Evolutionary conservation across 345 rosid species (phyloP).

Genomic region (Limnanthes douglasii): DNA sequence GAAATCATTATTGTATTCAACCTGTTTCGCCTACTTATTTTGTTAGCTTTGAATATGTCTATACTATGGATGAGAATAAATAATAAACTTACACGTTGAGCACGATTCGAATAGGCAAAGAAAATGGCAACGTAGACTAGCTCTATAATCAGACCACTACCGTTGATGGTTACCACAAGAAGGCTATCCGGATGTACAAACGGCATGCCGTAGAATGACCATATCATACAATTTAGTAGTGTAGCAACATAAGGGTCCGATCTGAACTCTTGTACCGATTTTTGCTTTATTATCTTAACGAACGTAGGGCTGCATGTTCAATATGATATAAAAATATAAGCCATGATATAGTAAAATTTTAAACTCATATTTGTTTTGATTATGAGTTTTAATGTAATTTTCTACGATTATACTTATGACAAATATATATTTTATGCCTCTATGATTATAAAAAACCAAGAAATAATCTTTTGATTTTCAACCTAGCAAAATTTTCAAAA

Average conservation of each 20-base stretch:
- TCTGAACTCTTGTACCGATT: constrained; percentile 36
- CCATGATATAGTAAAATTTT: not conserved
- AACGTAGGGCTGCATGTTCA: constrained; percentile 45
- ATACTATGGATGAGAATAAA: not conserved
- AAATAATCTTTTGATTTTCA: not conserved
- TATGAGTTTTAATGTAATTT: not conserved
- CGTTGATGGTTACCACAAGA: constrained; percentile 47
- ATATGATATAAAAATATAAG: not conserved
- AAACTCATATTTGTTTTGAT: not conserved
- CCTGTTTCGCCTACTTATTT: no score
- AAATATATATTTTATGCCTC: no score
- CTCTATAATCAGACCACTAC: constrained; percentile 41
- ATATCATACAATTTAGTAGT: constrained; percentile 47
- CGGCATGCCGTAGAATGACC: constrained; percentile 64
- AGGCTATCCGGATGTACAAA: constrained; percentile 43
- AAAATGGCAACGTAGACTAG: constrained; percentile 31
- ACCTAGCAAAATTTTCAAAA: not conserved
- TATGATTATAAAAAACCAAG: constrained; percentile 5
- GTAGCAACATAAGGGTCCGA: constrained; percentile 71
- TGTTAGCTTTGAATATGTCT: no score
- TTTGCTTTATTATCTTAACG: constrained; percentile 25
- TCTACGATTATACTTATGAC: not conserved
- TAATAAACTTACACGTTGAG: constrained; percentile 21
- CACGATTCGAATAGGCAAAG: constrained; percentile 19
- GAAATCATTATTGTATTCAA: no score